Conservation (phyloP, 2,329 filamentous ascomycete species). For the Xylaria sp. region DNA sequence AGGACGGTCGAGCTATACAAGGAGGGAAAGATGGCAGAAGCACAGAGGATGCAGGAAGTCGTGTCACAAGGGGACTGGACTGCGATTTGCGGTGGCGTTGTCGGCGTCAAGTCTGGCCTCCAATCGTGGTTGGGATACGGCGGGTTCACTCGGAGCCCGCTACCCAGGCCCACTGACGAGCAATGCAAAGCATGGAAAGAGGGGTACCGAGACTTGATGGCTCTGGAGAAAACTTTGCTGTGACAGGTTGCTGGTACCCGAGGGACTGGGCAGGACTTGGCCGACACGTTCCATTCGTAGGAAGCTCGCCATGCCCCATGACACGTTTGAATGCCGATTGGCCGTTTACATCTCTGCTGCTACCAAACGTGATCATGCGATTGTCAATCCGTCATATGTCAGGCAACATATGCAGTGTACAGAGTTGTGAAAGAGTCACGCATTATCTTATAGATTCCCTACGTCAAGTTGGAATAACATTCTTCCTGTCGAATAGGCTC, state of each 20-base stretch:
- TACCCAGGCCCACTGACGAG: constrained; percentile 62
- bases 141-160: constrained; percentile 61
- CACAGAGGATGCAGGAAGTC: constrained; percentile 70
- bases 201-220: constrained; percentile 63
- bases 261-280: constrained; percentile 25
- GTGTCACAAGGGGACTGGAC: constrained; percentile 77
- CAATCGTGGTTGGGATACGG: constrained; percentile 76
- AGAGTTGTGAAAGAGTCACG: neutral
- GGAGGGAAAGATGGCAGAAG: constrained; percentile 66
- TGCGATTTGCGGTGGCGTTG: constrained; percentile 75
- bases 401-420: constrained; percentile 2
- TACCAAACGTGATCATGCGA: constrained; percentile 12
- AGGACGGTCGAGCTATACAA: constrained; percentile 69
- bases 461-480: neutral
- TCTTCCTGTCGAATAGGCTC: neutral
- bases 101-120: constrained; percentile 76
- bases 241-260: constrained; percentile 46
- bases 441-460: neutral
- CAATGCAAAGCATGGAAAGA: constrained; percentile 64
- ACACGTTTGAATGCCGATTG: neutral
- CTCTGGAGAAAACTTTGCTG: constrained; percentile 60
- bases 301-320: neutral
- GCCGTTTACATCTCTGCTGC: constrained; percentile 3
- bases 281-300: constrained; percentile 21
- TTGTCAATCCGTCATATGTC: constrained; percentile 14